A percentile compares a stretch with the other conserved stretches of the same genome.
Evolutionary conservation across 2,329 filamentous ascomycete genomes (phyloP).

Genomic region (Corniculantispora saksenae): DNA sequence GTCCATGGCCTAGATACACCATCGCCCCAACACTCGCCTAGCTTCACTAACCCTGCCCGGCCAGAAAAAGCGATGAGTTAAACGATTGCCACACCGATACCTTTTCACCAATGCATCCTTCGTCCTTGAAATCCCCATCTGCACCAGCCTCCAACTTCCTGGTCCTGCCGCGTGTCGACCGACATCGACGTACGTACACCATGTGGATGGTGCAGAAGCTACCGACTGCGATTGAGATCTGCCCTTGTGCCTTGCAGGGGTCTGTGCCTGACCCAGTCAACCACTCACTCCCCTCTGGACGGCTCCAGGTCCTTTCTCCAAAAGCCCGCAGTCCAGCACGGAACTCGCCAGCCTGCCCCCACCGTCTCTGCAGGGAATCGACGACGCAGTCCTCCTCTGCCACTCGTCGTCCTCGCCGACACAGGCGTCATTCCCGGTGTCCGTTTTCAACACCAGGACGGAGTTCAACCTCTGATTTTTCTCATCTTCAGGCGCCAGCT

Average conservation of each 20-base stretch:
- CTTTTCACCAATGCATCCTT: not conserved
- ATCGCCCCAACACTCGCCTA: not conserved
- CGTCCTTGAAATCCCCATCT: not conserved
- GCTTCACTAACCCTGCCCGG: not conserved
- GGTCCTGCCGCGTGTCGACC: not conserved
- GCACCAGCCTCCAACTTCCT: not conserved
- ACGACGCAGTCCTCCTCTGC: not conserved
- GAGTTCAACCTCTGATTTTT: not conserved
- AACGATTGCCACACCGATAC: not conserved
- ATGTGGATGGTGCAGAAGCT: not conserved
- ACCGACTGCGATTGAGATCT: conserved; percentile 5
- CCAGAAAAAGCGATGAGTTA: not conserved
- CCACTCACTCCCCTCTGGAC: not conserved
- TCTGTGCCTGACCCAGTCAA: conserved; percentile 15
- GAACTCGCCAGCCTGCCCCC: conserved; percentile 4
- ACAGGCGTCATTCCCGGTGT: conserved; percentile 3
- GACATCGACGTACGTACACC: not conserved
- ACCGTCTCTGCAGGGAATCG: not conserved
- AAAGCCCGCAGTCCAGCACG: conserved; percentile 1
- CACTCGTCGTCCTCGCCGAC: not conserved
- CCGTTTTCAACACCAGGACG: not conserved
- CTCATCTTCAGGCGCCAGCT: not conserved
- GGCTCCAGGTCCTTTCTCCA: conserved; percentile 2
- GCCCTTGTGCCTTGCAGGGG: conserved; percentile 11
- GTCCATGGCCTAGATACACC: not conserved